Conservation (phyloP, 1,284 basidiomycete species). For the Ustilago trichophora region DNA sequence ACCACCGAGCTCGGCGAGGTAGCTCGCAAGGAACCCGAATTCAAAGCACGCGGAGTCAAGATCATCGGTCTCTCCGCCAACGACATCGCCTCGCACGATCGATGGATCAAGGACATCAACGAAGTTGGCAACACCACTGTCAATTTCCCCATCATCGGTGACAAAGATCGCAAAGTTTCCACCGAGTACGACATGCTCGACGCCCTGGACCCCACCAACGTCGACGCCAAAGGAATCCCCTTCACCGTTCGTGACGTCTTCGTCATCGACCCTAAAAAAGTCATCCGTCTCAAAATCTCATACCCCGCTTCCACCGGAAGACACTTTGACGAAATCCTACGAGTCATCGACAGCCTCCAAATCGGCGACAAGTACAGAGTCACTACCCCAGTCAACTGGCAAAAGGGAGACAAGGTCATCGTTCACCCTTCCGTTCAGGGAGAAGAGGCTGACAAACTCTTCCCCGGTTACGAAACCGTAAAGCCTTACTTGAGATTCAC, state of each 20-base stretch:
- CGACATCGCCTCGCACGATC: constrained; percentile 78
- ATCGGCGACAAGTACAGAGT: constrained; percentile 76
- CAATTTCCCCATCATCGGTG: constrained; percentile 94
- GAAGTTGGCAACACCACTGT: constrained; percentile 79
- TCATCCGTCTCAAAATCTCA: constrained; percentile 78
- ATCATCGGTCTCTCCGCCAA: constrained; percentile 82
- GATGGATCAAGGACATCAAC: constrained; percentile 88
- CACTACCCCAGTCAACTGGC: constrained; percentile 87
- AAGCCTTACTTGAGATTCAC: constrained; percentile 71
- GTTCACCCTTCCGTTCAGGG: constrained; percentile 87
- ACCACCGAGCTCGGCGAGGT: constrained; percentile 96
- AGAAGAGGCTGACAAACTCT: constrained; percentile 87
- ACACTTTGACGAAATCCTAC: constrained; percentile 80
- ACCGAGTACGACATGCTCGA: constrained; percentile 90
- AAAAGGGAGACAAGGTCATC: constrained; percentile 90
- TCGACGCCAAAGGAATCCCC: constrained; percentile 82
- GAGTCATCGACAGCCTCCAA: constrained; percentile 86
- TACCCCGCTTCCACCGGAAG: constrained; percentile 74
- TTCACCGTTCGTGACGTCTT: constrained; percentile 71
- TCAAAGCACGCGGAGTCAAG: constrained; percentile 87
- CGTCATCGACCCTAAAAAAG: constrained; percentile 64
- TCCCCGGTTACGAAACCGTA: constrained; percentile 73
- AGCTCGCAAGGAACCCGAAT: constrained; percentile 84
- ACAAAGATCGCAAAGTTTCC: constrained; percentile 77
- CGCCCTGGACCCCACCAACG: constrained; percentile 90